These are phyloP conservation scores for Dichotomopilus funicola DNA, from an alignment of 2,329 filamentous ascomycete genomes.

Conservation along the genomic window DNA sequence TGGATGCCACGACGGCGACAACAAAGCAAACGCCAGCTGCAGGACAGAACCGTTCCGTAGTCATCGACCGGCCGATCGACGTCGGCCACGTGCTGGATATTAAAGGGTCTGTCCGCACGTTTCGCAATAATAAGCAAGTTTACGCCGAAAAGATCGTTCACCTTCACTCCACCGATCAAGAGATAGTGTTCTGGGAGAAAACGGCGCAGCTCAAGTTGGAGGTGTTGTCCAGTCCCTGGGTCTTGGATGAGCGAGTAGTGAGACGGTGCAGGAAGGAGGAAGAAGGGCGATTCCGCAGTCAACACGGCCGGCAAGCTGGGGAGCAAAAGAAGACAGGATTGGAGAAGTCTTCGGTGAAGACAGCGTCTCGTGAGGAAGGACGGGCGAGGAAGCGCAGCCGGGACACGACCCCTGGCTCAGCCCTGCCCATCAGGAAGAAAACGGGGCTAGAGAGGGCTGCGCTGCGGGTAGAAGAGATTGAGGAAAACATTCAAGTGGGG, in stretches of 20 bases:
- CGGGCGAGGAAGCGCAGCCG: no score
- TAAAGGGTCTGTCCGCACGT: conserved; percentile 46
- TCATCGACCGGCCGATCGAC: conserved; percentile 32
- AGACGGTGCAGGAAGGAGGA: conserved; percentile 44
- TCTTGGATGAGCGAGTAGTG: conserved; percentile 43
- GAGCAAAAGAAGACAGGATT: conserved; percentile 4
- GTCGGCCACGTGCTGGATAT: conserved; percentile 52
- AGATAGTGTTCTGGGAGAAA: conserved; percentile 55
- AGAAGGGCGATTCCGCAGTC: conserved; percentile 25
- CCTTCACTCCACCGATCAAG: conserved; percentile 47
- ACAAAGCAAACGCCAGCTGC: background rate
- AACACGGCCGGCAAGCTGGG: conserved; percentile 15
- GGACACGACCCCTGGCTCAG: no score
- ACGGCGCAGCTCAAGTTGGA: conserved; percentile 42
- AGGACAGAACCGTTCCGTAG: background rate
- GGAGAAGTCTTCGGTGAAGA: background rate
- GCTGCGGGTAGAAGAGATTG: no score
- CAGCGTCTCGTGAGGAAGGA: no score
- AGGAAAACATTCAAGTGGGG: no score
- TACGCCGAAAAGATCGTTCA: conserved; percentile 44
- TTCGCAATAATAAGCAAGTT: conserved; percentile 45
- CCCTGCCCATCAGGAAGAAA: no score
- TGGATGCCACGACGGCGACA: background rate
- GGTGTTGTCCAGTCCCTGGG: conserved; percentile 49
- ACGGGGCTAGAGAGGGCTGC: no score